A percentile compares a stretch with the other conserved stretches of the same genome.
Evolutionary conservation across 305 asterid species (phyloP).

Genomic region (Solanum aculeatissimum): DNA sequence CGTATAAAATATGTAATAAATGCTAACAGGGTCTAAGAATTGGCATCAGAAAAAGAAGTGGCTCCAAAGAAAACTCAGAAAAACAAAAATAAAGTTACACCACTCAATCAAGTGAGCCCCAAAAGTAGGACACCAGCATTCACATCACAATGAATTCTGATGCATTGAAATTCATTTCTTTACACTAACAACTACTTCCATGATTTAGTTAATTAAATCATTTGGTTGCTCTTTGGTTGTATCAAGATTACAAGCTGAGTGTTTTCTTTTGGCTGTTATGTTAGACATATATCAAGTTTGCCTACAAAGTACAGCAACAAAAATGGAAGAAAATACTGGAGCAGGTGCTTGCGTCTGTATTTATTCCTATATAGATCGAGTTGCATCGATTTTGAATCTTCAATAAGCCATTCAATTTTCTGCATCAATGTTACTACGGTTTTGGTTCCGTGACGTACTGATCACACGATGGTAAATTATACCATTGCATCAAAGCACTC

Average conservation of each 20-base stretch:
- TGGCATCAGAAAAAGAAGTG: conserved; percentile 24
- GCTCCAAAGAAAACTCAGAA: conserved; percentile 2
- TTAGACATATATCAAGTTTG: neutral
- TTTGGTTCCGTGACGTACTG: neutral
- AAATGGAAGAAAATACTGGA: neutral
- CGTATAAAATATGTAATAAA: neutral
- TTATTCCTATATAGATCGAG: neutral
- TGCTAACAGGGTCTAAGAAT: neutral
- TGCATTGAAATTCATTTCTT: conserved; percentile 10
- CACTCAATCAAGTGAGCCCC: conserved; percentile 23
- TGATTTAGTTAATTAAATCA: conserved; percentile 5
- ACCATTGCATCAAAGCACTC: neutral
- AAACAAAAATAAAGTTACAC: conserved; percentile 19
- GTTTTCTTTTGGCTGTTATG: neutral
- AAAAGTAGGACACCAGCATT: conserved; percentile 18
- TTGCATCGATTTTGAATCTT: neutral
- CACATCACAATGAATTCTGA: conserved; percentile 22
- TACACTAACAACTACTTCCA: neutral
- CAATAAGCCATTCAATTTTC: neutral
- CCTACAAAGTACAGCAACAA: neutral
- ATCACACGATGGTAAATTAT: neutral
- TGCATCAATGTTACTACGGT: neutral
- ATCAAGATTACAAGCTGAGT: neutral
- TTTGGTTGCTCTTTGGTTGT: conserved; percentile 6
- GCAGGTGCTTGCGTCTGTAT: neutral